Conservation (phyloP, 805 yeast genomes). For the Hanseniaspora pseudoguilliermondii region DNA sequence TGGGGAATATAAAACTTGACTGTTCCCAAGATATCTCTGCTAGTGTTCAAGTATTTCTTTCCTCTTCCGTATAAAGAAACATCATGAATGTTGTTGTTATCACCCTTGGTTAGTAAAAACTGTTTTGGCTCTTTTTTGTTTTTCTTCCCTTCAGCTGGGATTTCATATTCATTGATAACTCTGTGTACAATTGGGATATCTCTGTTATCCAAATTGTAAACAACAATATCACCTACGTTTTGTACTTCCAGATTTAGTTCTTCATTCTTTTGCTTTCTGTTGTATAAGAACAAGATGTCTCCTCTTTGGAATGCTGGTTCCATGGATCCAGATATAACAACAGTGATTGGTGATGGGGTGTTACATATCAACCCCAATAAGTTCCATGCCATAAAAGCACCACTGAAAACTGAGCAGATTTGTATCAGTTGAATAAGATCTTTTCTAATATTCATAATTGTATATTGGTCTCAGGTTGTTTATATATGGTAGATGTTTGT, state of each 20-base stretch:
- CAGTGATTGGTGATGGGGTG: conserved; percentile 88
- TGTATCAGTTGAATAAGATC: conserved; percentile 55
- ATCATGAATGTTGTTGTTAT: conserved; percentile 87
- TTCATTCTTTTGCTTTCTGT: conserved; percentile 39
- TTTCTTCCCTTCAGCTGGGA: conserved; percentile 22
- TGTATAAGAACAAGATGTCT: conserved; percentile 84
- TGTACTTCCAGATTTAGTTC: conserved; percentile 24
- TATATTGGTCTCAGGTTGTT: background rate
- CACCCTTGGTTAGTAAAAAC: conserved; percentile 83
- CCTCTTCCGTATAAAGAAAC: conserved; percentile 67
- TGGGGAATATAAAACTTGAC: conserved; percentile 87
- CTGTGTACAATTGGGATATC: conserved; percentile 94
- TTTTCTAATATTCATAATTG: conserved; percentile 45
- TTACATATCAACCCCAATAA: conserved; percentile 61
- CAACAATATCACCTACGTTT: conserved; percentile 85
- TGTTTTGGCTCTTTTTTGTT: conserved; percentile 34
- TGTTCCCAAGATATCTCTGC: conserved; percentile 70
- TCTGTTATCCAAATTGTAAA: conserved; percentile 68
- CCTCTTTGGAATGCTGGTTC: conserved; percentile 99
- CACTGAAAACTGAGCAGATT: conserved; percentile 66
- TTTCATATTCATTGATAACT: conserved; percentile 72
- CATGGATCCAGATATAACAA: conserved; percentile 95
- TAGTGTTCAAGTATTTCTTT: conserved; percentile 64
- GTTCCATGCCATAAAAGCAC: conserved; percentile 90
- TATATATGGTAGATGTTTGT: no score